Evolutionary conservation across 2,329 filamentous ascomycete species (phyloP), one percentile per base, ranked within the genome.

Genomic region (Colletotrichum plurivorum): DNA sequence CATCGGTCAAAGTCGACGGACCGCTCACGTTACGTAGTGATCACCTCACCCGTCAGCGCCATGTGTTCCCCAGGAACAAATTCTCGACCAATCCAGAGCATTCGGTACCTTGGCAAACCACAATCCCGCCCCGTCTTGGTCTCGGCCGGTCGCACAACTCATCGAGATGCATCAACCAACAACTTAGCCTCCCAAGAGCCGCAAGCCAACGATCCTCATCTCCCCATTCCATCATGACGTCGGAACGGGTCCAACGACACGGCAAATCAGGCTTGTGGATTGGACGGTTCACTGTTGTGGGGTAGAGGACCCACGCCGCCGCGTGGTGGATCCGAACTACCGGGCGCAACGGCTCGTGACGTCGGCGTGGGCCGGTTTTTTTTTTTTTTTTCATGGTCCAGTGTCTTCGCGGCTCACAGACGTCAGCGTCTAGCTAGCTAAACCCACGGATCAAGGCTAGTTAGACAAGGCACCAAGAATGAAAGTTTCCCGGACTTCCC

Each of bases 271-370:
- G 56, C 43, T 58, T 58, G 22, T 25, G 22, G 22, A 25, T 25
- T 25, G 22, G 13, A 10, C 8, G 49, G 36, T n/a, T n/a, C 43
- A 22, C 20, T 22, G 13, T 20, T 60, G 57, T 52, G 57, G 57
- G 31, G 57, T 52, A 22, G 20, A 16, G 18, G 41, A 51, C 12
- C 45, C 18, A n/a, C 45, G 18, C 16, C n/a, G 18, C 16, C 16
- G 9, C 45, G 45, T n/a, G 18, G 12, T 25, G 20, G 20, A 27
- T 15, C 12, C 18, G 20, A 16, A 36, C 36, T 15, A 52, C 0
- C 51, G 25, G 58, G 31, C 31, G 7, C 8, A 64, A 48, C 31
- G 46, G 64, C 45, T 46, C 20, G 54, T 68, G 65, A 68, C 65
- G 65, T 64, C 65, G 55, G 49, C 22, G n/a, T 36, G 39, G 39